A percentile compares a stretch with the other conserved stretches of the same genome.
These are phyloP conservation scores for Sugiyamaella mastotermitis DNA, from an alignment of 805 yeast genomes.

Conservation along the genomic window DNA sequence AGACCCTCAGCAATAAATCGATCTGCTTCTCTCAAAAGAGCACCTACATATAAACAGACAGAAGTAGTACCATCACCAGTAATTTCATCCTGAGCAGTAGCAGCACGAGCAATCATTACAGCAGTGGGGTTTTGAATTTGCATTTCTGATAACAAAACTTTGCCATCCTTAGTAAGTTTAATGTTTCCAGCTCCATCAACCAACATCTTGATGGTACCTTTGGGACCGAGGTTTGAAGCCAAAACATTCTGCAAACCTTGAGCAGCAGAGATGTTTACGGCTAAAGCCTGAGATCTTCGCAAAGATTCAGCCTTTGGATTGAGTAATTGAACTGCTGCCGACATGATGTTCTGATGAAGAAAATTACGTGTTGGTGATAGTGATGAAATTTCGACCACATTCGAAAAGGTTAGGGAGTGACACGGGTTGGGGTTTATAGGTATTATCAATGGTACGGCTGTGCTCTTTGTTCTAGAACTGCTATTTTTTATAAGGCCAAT, in stretches of 20 bases:
- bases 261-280: slow-evolving; percentile 93
- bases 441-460: too few species aligned
- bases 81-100: slow-evolving; percentile 97
- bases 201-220: slow-evolving; percentile 91
- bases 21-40: slow-evolving; percentile 88
- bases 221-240: slow-evolving; percentile 90
- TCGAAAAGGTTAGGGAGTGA: too few species aligned
- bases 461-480: too few species aligned
- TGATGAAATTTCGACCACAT: too few species aligned
- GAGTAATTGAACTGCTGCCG: slow-evolving; percentile 60
- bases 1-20: slow-evolving; percentile 88
- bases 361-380: too few species aligned
- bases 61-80: slow-evolving; percentile 99
- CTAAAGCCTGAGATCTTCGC: slow-evolving; percentile 89
- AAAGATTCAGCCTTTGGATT: slow-evolving; percentile 98
- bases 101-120: slow-evolving; percentile 88
- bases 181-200: slow-evolving; percentile 96
- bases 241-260: slow-evolving; percentile 93
- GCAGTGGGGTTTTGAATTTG: slow-evolving; percentile 92
- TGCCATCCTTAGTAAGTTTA: slow-evolving; percentile 95
- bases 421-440: too few species aligned
- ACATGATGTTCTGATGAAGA: too few species aligned
- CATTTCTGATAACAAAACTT: slow-evolving; percentile 90
- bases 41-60: slow-evolving; percentile 91
- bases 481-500: too few species aligned